Evolutionary conservation across 208 protist species (phyloP).

Genomic region (Acanthamoeba culbertsoni): DNA sequence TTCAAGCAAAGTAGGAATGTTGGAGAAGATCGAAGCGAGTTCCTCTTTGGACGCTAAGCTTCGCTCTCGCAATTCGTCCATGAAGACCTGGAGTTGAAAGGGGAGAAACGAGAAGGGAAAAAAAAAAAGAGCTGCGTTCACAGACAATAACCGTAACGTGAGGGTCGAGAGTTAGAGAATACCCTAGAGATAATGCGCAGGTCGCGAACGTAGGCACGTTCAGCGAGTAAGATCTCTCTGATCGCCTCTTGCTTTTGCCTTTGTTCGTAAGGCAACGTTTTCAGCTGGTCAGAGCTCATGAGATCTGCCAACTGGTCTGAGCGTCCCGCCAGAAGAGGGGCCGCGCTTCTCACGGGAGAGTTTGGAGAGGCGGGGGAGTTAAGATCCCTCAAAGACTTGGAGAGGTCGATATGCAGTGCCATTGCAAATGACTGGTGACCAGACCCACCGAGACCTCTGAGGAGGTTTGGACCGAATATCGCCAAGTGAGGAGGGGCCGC

Average conservation of each 20-base stretch:
- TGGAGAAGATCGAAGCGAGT: conserved; percentile 37
- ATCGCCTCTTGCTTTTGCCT: neutral
- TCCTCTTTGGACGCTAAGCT: too few species aligned
- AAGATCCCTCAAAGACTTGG: too few species aligned
- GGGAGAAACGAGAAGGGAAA: too few species aligned
- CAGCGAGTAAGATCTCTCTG: neutral
- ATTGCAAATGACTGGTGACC: too few species aligned
- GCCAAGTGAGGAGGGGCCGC: too few species aligned
- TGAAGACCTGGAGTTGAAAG: neutral
- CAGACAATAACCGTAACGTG: neutral
- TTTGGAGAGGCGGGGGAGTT: too few species aligned
- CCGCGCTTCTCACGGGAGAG: too few species aligned
- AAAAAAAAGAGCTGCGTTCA: too few species aligned
- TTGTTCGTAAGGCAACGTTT: neutral
- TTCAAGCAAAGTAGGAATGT: conserved; percentile 30
- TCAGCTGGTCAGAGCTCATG: neutral
- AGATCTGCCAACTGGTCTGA: neutral
- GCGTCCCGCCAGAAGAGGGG: neutral
- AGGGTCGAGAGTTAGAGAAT: neutral
- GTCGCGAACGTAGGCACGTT: neutral
- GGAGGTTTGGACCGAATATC: too few species aligned
- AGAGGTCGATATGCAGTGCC: too few species aligned
- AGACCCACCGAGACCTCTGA: too few species aligned
- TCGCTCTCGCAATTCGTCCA: neutral
- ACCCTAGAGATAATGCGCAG: neutral